These are phyloP conservation scores for Ogataea ramenticola DNA, from an alignment of 805 yeast species.

Conservation along the genomic window DNA sequence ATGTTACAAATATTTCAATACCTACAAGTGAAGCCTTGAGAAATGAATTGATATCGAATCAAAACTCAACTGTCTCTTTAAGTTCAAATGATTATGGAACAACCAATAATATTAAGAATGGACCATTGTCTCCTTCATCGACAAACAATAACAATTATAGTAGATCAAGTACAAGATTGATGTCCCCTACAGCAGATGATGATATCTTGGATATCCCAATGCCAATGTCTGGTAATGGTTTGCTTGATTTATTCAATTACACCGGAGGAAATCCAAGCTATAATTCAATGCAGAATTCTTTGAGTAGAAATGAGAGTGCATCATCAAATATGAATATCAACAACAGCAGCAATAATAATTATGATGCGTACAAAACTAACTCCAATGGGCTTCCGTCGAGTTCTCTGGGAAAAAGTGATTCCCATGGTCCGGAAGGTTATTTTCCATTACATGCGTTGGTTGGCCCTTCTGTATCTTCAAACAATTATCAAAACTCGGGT, in stretches of 20 bases:
- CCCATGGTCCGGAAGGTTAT: slow-evolving; percentile 20
- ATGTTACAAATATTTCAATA: too few relatives aligned
- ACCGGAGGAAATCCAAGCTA: slow-evolving; percentile 10
- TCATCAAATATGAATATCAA: background rate
- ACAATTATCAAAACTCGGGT: background rate
- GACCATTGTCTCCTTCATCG: background rate
- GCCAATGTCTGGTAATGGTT: slow-evolving; percentile 23
- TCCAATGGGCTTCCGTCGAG: slow-evolving; percentile 4
- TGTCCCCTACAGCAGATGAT: background rate
- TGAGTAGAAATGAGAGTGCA: background rate
- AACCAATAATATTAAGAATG: background rate
- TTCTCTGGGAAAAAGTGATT: slow-evolving; percentile 12
- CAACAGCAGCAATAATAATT: background rate
- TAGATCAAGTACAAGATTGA: background rate
- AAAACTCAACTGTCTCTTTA: too few relatives aligned
- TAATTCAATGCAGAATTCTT: background rate
- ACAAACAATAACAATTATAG: background rate
- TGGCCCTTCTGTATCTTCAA: slow-evolving; percentile 16
- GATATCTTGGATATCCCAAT: slow-evolving; percentile 10
- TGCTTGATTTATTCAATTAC: slow-evolving; percentile 19
- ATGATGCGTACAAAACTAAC: background rate
- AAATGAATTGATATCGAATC: background rate
- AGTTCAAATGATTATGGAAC: background rate
- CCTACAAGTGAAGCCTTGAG: too few relatives aligned
- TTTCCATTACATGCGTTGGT: slow-evolving; percentile 27